phyloP scores from a whole-genome alignment of 768 basidiomycete species.

The Lactarius psammicola region DNA sequence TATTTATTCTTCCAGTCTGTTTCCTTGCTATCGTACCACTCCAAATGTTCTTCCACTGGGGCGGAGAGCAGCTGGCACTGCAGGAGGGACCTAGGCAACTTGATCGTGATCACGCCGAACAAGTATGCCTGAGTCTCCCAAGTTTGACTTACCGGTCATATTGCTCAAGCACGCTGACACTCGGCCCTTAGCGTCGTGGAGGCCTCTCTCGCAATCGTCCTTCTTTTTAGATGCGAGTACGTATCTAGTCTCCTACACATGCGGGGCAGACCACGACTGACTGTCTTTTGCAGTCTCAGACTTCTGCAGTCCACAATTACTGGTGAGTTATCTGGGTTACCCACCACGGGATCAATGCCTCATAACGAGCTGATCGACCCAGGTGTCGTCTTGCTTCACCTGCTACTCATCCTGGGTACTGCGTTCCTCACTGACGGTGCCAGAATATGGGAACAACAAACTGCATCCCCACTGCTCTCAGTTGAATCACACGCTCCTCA shows the following conservation, averaged over 20 bases:
- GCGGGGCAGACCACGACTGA: not conserved
- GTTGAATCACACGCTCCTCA: constrained; percentile 66
- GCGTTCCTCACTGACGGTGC: constrained; percentile 70
- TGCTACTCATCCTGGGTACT: constrained; percentile 67
- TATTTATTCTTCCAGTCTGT: constrained; percentile 44
- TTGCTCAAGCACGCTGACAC: not conserved
- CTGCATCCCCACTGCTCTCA: constrained; percentile 63
- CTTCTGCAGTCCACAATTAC: constrained; percentile 68
- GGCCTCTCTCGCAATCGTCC: constrained; percentile 65
- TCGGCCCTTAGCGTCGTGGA: constrained; percentile 54
- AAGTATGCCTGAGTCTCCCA: constrained; percentile 45
- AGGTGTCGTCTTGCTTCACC: constrained; percentile 71
- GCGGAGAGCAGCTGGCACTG: constrained; percentile 53
- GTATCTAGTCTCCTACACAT: constrained; percentile 36
- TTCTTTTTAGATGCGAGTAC: constrained; percentile 67
- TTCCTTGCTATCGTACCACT: constrained; percentile 67
- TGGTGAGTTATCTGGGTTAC: constrained; percentile 38
- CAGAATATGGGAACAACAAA: constrained; percentile 62
- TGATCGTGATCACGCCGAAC: constrained; percentile 62
- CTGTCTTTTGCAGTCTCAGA: constrained; percentile 45
- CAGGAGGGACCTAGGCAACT: constrained; percentile 59
- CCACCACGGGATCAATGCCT: not conserved
- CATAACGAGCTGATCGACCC: not conserved
- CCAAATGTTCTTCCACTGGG: constrained; percentile 65
- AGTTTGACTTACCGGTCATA: no score